phyloP scores from a whole-genome alignment of 108 stramenopile genomes.

The Nitzschia inconspicua region DNA sequence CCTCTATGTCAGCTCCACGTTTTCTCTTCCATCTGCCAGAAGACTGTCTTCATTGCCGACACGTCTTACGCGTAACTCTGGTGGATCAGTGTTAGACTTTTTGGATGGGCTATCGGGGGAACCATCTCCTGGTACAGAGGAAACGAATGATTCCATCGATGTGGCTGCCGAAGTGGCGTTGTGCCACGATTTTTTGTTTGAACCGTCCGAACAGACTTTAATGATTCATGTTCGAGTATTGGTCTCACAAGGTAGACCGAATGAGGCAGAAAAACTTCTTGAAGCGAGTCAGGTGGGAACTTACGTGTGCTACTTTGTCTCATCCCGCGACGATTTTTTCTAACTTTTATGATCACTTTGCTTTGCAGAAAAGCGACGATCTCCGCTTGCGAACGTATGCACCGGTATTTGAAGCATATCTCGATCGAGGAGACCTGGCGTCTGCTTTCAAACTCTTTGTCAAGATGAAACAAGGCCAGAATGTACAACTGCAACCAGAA shows the following conservation, averaged over 20 bases:
- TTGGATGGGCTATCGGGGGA: neutral
- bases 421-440: conserved; percentile 49
- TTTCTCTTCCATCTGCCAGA: conserved; percentile 7
- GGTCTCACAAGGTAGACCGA: conserved; percentile 54
- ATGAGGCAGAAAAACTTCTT: conserved; percentile 66
- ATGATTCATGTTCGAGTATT: conserved; percentile 58
- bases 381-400: conserved; percentile 72
- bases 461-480: conserved; percentile 47
- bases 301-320: neutral
- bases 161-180: conserved; percentile 64
- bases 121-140: neutral
- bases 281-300: conserved; percentile 43
- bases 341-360: neutral
- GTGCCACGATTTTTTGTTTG: conserved; percentile 72
- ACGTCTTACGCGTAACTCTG: neutral
- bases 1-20: conserved; percentile 48
- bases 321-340: neutral
- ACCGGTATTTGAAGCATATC: conserved; percentile 62
- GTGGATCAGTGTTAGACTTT: conserved; percentile 26
- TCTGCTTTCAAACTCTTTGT: conserved; percentile 58
- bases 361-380: conserved; percentile 26
- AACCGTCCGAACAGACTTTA: conserved; percentile 75
- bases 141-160: conserved; percentile 6
- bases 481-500: conserved; percentile 63
- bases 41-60: neutral